phyloP scores from a whole-genome alignment of 306 rosid species.

The Luffa acutangula region DNA sequence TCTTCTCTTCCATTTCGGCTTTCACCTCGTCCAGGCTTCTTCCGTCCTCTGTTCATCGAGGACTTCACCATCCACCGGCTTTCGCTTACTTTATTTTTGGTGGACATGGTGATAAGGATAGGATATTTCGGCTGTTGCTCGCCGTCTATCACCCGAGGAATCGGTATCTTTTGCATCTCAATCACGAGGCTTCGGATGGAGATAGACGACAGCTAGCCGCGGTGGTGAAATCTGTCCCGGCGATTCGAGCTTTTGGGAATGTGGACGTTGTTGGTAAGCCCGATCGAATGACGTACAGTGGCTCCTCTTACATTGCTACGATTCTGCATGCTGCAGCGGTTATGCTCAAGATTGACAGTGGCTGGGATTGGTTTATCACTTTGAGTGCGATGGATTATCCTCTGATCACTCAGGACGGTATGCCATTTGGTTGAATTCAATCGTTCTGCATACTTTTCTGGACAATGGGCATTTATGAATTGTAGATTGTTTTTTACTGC shows the following conservation, averaged over 20 bases:
- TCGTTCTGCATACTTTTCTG: background rate
- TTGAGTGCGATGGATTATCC: constrained; percentile 87
- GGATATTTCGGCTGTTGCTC: constrained; percentile 76
- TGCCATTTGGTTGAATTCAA: constrained; percentile 22
- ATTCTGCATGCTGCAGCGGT: constrained; percentile 74
- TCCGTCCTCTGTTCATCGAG: constrained; percentile 54
- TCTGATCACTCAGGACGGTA: constrained; percentile 92
- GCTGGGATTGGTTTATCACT: constrained; percentile 87
- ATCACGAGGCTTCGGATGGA: constrained; percentile 51
- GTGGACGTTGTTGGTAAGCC: constrained; percentile 84
- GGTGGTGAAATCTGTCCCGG: constrained; percentile 45
- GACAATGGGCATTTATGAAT: background rate
- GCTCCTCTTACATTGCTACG: constrained; percentile 63
- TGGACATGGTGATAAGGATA: constrained; percentile 50
- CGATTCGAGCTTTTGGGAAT: constrained; percentile 67
- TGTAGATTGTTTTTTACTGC: background rate
- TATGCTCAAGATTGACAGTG: constrained; percentile 58
- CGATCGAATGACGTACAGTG: constrained; percentile 69
- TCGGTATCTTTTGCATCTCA: constrained; percentile 65
- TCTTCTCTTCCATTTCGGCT: constrained; percentile 61
- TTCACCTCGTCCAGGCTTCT: constrained; percentile 55
- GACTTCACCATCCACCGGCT: constrained; percentile 68
- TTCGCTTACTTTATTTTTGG: constrained; percentile 82
- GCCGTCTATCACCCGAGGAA: constrained; percentile 89
- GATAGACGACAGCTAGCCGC: constrained; percentile 43